Evolutionary conservation across 306 rosid species (phyloP).

Genomic region (Dicorynia guianensis): DNA sequence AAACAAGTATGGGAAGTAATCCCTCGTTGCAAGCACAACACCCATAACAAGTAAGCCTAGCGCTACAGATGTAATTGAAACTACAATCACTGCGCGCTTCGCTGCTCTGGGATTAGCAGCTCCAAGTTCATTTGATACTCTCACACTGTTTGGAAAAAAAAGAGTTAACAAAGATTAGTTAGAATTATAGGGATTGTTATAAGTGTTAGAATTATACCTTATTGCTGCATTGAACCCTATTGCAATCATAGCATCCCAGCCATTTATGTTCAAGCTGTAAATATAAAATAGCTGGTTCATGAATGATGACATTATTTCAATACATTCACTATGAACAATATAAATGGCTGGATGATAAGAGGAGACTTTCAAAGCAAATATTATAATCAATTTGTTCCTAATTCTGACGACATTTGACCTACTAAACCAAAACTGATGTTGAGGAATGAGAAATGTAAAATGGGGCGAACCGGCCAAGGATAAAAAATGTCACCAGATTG

Average conservation of each 20-base stretch:
- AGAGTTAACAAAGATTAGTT: background rate
- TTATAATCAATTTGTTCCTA: too few species aligned
- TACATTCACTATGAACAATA: too few species aligned
- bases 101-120: constrained; percentile 65
- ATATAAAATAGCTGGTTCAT: constrained; percentile 8
- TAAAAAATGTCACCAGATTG: constrained; percentile 66
- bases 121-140: constrained; percentile 91
- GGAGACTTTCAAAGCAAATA: too few species aligned
- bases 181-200: background rate
- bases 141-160: constrained; percentile 61
- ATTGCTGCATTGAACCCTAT: constrained; percentile 86
- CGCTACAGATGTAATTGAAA: constrained; percentile 67
- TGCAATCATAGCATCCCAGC: constrained; percentile 71
- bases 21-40: constrained; percentile 54
- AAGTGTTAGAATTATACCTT: constrained; percentile 50
- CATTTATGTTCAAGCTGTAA: constrained; percentile 75
- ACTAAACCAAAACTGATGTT: too few species aligned
- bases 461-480: too few species aligned
- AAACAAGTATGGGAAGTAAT: constrained; percentile 73
- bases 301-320: background rate
- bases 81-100: constrained; percentile 68
- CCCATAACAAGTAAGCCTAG: constrained; percentile 61
- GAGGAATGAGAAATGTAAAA: background rate
- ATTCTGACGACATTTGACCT: too few species aligned
- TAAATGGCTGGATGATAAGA: too few species aligned